Conservation (phyloP, 208 protist genomes). For the Leishmania turanica region DNA sequence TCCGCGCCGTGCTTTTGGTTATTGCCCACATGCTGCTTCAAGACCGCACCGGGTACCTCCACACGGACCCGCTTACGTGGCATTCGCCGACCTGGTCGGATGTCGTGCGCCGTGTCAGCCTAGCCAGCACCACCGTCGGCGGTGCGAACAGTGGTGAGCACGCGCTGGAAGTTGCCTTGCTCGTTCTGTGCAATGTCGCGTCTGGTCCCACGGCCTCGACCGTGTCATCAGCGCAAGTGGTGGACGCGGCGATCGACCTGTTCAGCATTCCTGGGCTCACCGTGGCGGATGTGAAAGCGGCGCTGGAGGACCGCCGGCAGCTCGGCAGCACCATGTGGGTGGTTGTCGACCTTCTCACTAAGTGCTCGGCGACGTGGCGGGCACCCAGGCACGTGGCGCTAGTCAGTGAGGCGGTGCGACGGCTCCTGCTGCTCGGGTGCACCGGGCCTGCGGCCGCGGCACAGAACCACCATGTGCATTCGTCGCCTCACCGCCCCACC, state of each 20-base stretch:
- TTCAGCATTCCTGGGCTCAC: slow-evolving; percentile 26
- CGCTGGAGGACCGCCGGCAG: slow-evolving; percentile 29
- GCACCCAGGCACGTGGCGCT: slow-evolving; percentile 29
- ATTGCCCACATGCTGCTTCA: slow-evolving; percentile 47
- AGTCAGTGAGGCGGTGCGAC: slow-evolving; percentile 18
- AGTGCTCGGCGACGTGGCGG: slow-evolving; percentile 26
- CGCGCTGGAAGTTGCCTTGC: slow-evolving; percentile 41
- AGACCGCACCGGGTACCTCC: slow-evolving; percentile 18
- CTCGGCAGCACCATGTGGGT: slow-evolving; percentile 30
- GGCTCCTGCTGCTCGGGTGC: slow-evolving; percentile 25
- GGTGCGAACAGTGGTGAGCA: slow-evolving; percentile 33
- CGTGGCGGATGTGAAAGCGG: slow-evolving; percentile 15
- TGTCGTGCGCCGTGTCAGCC: slow-evolving; percentile 56
- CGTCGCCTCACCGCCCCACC: not conserved
- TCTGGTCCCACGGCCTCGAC: slow-evolving; percentile 8
- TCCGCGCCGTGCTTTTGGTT: slow-evolving; percentile 58
- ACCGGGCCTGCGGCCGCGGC: not conserved
- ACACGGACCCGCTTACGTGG: slow-evolving; percentile 38
- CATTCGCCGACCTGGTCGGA: slow-evolving; percentile 60
- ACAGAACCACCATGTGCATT: not conserved
- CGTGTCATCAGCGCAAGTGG: slow-evolving; percentile 18
- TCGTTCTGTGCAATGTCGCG: slow-evolving; percentile 27
- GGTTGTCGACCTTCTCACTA: slow-evolving; percentile 27
- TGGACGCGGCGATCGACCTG: slow-evolving; percentile 34
- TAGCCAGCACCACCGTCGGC: slow-evolving; percentile 45